A percentile compares a stretch with the other conserved stretches of the same genome.
phyloP scores from a whole-genome alignment of 2,329 filamentous ascomycete species.

The Fusarium newnesense region DNA sequence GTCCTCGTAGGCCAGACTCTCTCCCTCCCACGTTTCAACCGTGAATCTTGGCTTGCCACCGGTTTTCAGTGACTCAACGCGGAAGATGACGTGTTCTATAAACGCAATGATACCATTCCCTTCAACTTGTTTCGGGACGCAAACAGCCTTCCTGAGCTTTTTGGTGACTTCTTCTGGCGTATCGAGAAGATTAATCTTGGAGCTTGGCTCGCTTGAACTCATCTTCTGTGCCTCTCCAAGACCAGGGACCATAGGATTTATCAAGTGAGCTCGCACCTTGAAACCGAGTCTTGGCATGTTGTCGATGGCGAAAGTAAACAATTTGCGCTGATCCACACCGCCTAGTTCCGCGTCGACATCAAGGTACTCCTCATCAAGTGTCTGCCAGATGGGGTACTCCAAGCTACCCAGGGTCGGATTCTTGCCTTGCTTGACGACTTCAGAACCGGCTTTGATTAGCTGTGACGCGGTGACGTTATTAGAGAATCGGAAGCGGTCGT shows the following conservation, averaged over 20 bases:
- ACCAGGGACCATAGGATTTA: not conserved
- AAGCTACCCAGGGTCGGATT: not conserved
- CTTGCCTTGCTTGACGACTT: not conserved
- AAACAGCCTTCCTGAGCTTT: not conserved
- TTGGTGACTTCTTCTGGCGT: accelerated
- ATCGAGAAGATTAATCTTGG: not conserved
- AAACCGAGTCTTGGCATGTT: not conserved
- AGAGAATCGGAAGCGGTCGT: accelerated
- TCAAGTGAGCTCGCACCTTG: not conserved
- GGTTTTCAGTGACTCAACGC: not conserved
- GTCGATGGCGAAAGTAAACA: not conserved
- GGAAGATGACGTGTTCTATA: not conserved
- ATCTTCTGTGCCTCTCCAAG: constrained; percentile 1
- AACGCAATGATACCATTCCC: not conserved
- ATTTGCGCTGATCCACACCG: not conserved
- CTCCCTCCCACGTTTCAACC: not conserved
- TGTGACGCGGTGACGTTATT: accelerated
- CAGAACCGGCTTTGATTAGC: not conserved
- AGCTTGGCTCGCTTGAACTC: not conserved
- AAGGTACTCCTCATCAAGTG: not conserved
- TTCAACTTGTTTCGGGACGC: not conserved
- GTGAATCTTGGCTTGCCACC: not conserved
- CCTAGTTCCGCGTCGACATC: not conserved
- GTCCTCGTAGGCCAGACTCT: not conserved
- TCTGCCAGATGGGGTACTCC: not conserved